Evolutionary conservation across 257 asterid species (phyloP).

Genomic region (Nicotiana paniculata): DNA sequence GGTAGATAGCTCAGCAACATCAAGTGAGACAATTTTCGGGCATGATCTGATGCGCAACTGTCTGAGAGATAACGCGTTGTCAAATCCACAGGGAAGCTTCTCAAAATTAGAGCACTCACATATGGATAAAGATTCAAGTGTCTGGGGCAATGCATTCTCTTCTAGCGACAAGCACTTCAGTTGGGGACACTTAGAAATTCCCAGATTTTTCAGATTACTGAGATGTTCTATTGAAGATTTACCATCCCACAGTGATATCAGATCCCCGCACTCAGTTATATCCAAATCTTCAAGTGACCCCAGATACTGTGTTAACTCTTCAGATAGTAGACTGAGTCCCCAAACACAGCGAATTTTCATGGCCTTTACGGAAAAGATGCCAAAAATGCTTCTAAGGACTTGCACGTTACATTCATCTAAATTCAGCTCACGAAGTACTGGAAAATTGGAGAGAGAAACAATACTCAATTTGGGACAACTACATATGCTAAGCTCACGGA

Average conservation of each 20-base stretch:
- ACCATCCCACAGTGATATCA: constrained; percentile 2
- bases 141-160: background rate
- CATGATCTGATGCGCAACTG: background rate
- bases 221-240: background rate
- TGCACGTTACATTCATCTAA: background rate
- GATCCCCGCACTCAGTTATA: background rate
- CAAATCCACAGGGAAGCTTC: background rate
- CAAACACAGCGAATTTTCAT: background rate
- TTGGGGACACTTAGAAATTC: constrained; percentile 5
- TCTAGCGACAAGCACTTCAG: background rate
- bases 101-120: background rate
- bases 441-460: background rate
- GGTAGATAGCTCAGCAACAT: background rate
- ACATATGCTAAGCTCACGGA: background rate
- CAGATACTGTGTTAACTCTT: constrained; percentile 7
- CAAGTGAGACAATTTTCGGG: background rate
- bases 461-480: constrained; percentile 13
- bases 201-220: background rate
- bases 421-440: constrained; percentile 1
- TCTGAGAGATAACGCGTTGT: background rate
- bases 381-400: background rate
- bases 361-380: constrained; percentile 2
- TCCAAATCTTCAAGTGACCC: constrained; percentile 6
- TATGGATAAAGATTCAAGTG: background rate
- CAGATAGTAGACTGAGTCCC: background rate